phyloP scores from a whole-genome alignment of 78 protist species.

The Dictyostelium intermedium region DNA sequence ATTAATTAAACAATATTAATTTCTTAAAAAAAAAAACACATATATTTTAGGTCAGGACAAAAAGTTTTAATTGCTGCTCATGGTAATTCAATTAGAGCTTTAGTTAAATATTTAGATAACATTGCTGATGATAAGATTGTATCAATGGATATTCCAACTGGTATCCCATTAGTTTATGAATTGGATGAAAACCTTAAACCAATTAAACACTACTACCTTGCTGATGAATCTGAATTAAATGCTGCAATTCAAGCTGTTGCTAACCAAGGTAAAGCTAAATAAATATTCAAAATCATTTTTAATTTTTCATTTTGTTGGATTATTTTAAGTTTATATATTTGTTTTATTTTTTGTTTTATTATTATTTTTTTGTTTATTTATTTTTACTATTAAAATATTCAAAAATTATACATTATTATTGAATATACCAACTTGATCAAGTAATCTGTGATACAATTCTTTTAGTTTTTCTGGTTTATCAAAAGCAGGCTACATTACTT shows the following conservation, averaged over 20 bases:
- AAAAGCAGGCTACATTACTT: too few species aligned
- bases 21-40: too few species aligned
- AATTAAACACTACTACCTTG: slow-evolving; percentile 68
- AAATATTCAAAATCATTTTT: not conserved
- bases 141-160: slow-evolving; percentile 93
- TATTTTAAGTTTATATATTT: too few species aligned
- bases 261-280: slow-evolving; percentile 85
- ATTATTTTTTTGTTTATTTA: too few species aligned
- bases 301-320: not conserved
- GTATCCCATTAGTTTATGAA: slow-evolving; percentile 91
- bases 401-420: too few species aligned
- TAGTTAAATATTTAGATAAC: slow-evolving; percentile 91
- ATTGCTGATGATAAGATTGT: slow-evolving; percentile 86
- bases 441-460: too few species aligned
- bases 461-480: too few species aligned
- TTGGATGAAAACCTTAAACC: slow-evolving; percentile 82
- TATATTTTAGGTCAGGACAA: slow-evolving; percentile 76
- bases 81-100: slow-evolving; percentile 95
- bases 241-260: slow-evolving; percentile 85
- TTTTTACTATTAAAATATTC: too few species aligned
- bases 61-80: slow-evolving; percentile 94
- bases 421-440: too few species aligned
- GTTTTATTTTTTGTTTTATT: too few species aligned
- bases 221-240: slow-evolving; percentile 77
- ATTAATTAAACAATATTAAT: too few species aligned